Base-by-base conservation (phyloP, 1,284 basidiomycete species). In the Boletus sp. region DNA sequence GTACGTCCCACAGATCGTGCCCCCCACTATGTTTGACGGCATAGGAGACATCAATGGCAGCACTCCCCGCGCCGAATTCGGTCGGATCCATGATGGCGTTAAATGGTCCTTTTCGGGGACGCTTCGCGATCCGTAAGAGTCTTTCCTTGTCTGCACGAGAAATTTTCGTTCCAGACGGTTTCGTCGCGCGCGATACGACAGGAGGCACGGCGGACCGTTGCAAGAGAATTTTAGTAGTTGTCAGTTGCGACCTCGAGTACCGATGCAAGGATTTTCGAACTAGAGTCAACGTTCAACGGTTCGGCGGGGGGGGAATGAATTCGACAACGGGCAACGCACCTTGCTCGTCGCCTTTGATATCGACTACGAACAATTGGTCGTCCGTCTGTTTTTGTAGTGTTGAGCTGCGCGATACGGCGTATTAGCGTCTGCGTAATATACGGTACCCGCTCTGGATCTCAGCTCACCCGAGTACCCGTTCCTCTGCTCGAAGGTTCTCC, bases 151-250 rank as follows among this genome's bases (percentile, higher is more conserved):
- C 88, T 46, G 81, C 80, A 6, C 72, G 64, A 22, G 74, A 81
- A 13, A 72, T 48, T 56, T 75, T 75, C 17, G 39, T 1, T 33
- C 35, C 30, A 6, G 54, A 35, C 3, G 37, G 16, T 57, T 48
- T 73, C 61, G 61, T 73, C n/a, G 52, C 57, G 23, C 68, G 76
- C 47, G 90, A 84, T 44, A 77, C 70, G 36, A 94, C 80, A 0
- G 93, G 88, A 12, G 93, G 91, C 3, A 93, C 78, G 17, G 91
- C 89, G 4, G 90, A 93, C 25, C 91, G 85, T 65, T 91, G 81
- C 0, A 80, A 69, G 14, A 98, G 80, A 36, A 96, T 88, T 72
- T 91, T 88, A 5, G 87, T 74, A 0, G 89, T 90, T 30, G 82
- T 89, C 19, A 95, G 72, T 40, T 77, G 70, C 2, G 71, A 59